Evolutionary conservation across 345 rosid species (phyloP).

Genomic region (Passiflora organensis): DNA sequence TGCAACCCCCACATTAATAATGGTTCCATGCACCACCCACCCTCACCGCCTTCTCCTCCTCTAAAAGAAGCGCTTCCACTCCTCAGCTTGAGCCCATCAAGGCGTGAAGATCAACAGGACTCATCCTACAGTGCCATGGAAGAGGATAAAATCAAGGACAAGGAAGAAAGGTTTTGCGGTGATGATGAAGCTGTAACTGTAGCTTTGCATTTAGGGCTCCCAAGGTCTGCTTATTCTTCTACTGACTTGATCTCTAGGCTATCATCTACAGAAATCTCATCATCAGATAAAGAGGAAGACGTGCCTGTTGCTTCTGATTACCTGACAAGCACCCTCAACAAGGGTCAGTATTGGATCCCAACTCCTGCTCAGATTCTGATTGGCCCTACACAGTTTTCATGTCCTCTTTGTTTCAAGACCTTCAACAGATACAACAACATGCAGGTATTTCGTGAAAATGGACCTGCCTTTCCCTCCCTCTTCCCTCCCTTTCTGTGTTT

Average conservation of each 20-base stretch:
- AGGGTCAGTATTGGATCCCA: slow-evolving; percentile 95
- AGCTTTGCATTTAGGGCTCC: slow-evolving; percentile 82
- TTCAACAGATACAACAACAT: slow-evolving; percentile 99
- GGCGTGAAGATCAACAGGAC: slow-evolving; percentile 31
- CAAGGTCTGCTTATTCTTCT: slow-evolving; percentile 30
- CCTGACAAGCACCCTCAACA: slow-evolving; percentile 38
- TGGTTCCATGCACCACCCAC: slow-evolving; percentile 11
- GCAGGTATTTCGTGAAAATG: slow-evolving; percentile 52
- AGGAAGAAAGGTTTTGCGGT: slow-evolving; percentile 24
- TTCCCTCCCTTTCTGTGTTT: slow-evolving; percentile 17
- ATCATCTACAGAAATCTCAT: slow-evolving; percentile 27
- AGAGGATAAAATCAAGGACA: slow-evolving; percentile 35
- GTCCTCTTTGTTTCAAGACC: slow-evolving; percentile 97
- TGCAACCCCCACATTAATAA: slow-evolving; percentile 4
- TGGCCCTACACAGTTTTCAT: slow-evolving; percentile 97
- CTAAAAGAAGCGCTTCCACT: slow-evolving; percentile 85
- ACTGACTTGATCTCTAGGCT: slow-evolving; percentile 36
- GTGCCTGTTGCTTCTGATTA: slow-evolving; percentile 34
- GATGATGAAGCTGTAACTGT: slow-evolving; percentile 50
- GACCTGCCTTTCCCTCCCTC: slow-evolving; percentile 14
- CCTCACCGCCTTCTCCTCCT: slow-evolving; percentile 65
- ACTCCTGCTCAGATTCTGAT: slow-evolving; percentile 96
- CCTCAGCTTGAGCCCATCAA: slow-evolving; percentile 65
- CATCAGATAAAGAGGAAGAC: slow-evolving; percentile 40
- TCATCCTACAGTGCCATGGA: slow-evolving; percentile 36